Percentiles rank a stretch among this genome's conserved stretches.
Conservation (phyloP, 371 early-diverging fungal genomes). For the Rhizopus delemar region DNA sequence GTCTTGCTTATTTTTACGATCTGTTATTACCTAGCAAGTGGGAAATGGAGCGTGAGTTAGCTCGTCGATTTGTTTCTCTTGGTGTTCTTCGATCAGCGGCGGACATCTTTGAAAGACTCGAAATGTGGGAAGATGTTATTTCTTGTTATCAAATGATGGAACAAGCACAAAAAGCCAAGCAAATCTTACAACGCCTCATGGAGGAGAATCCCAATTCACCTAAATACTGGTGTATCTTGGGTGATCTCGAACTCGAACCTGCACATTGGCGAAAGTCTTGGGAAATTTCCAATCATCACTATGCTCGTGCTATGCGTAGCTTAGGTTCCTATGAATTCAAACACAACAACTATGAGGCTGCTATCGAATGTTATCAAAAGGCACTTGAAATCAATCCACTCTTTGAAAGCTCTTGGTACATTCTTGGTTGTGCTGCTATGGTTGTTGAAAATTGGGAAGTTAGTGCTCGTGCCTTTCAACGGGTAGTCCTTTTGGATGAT, state of each 20-base stretch:
- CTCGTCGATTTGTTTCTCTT: constrained; percentile 75
- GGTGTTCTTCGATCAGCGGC: constrained; percentile 89
- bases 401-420: constrained; percentile 94
- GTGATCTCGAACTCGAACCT: constrained; percentile 81
- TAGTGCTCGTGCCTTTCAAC: constrained; percentile 77
- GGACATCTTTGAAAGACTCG: constrained; percentile 89
- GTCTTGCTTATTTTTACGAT: constrained; percentile 79
- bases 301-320: constrained; percentile 91
- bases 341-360: constrained; percentile 50
- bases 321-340: constrained; percentile 83
- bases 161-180: constrained; percentile 80
- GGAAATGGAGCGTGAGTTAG: constrained; percentile 94
- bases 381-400: constrained; percentile 93
- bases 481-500: constrained; percentile 71
- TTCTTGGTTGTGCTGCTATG: constrained; percentile 93
- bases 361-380: constrained; percentile 63
- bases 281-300: constrained; percentile 79
- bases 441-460: constrained; percentile 75
- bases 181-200: constrained; percentile 65
- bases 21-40: constrained; percentile 86
- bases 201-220: constrained; percentile 70
- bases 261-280: constrained; percentile 86
- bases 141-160: constrained; percentile 84
- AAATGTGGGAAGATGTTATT: constrained; percentile 93
- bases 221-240: constrained; percentile 86